Conservation (phyloP, 2,329 filamentous ascomycete genomes). For the Lachnellula suecica region DNA sequence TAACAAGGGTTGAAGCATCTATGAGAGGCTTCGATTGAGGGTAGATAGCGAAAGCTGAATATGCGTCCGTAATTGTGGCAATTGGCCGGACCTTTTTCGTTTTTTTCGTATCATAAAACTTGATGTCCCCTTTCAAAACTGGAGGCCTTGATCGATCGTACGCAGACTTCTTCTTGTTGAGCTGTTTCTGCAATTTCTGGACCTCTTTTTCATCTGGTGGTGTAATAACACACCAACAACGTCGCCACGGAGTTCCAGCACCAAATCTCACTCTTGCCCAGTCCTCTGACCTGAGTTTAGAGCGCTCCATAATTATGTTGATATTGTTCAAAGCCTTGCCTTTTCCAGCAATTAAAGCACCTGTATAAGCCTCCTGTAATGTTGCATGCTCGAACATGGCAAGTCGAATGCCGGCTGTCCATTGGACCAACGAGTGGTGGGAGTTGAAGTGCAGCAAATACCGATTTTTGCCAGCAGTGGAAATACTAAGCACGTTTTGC, state of each 20-base stretch:
- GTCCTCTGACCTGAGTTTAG: conserved; percentile 76
- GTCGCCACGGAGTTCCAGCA: conserved; percentile 91
- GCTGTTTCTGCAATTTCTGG: conserved; percentile 76
- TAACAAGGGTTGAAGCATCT: conserved; percentile 89
- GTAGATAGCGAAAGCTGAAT: conserved; percentile 92
- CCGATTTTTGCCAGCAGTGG: conserved; percentile 91
- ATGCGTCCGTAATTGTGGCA: conserved; percentile 87
- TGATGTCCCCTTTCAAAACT: conserved; percentile 81
- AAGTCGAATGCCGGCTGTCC: conserved; percentile 91
- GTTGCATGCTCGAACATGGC: conserved; percentile 93
- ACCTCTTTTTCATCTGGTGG: conserved; percentile 94
- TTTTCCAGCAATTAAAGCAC: conserved; percentile 92
- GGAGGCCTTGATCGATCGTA: conserved; percentile 73
- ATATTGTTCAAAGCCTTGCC: conserved; percentile 89
- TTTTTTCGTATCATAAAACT: conserved; percentile 88
- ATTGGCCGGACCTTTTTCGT: conserved; percentile 90
- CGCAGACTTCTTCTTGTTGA: conserved; percentile 77
- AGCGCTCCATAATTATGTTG: conserved; percentile 80
- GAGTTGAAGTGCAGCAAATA: conserved; percentile 97
- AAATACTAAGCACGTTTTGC: conserved; percentile 93
- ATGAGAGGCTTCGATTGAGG: conserved; percentile 92
- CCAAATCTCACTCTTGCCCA: conserved; percentile 96
- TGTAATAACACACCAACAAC: conserved; percentile 93
- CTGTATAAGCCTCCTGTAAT: conserved; percentile 94
- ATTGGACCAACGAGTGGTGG: conserved; percentile 87